phyloP scores from a whole-genome alignment of 805 yeast species.

The Wickerhamiella sergipiensis region DNA sequence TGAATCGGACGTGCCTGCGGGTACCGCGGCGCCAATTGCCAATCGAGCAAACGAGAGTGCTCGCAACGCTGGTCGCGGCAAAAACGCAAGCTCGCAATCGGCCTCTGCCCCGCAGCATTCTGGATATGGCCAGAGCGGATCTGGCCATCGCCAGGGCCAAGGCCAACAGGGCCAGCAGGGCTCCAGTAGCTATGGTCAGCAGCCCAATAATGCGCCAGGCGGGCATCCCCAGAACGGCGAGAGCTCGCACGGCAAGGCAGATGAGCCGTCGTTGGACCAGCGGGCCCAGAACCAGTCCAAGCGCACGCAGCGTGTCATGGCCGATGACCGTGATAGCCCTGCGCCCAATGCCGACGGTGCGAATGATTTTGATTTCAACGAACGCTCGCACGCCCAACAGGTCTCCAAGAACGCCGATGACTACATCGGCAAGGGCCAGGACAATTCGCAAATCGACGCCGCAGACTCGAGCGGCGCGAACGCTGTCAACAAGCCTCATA shows the following conservation, averaged over 20 bases:
- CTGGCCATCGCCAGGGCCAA: background rate
- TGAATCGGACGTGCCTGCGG: conserved; percentile 17
- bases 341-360: conserved; percentile 4
- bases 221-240: too few species aligned
- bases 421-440: conserved; percentile 2
- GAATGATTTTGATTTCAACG: background rate
- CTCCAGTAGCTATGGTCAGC: background rate
- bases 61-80: conserved; percentile 15
- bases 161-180: background rate
- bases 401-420: conserved; percentile 11
- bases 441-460: background rate
- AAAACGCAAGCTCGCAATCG: background rate
- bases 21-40: conserved; percentile 22
- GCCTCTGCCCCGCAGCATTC: background rate
- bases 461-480: background rate
- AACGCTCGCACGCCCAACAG: background rate
- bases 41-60: conserved; percentile 17
- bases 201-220: background rate
- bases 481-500: background rate
- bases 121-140: background rate
- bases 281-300: conserved; percentile 6
- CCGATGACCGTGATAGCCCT: conserved; percentile 1
- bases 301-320: conserved; percentile 7
- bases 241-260: background rate
- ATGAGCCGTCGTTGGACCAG: conserved; percentile 5